Conservation (phyloP, 2,329 filamentous ascomycete genomes). For the Colletotrichum spaethianum region DNA sequence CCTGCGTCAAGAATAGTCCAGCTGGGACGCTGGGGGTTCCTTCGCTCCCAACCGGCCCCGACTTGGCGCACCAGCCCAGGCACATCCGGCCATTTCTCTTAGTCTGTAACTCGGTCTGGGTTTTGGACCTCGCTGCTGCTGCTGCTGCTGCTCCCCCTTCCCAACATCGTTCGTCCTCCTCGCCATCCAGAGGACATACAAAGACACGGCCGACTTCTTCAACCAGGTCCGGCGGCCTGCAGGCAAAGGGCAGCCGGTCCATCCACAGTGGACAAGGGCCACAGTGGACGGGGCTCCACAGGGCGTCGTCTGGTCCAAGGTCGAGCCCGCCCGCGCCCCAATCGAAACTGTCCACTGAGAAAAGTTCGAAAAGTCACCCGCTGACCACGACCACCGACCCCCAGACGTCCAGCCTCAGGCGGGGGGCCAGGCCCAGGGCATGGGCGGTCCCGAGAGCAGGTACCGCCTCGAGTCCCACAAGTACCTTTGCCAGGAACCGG, state of each 20-base stretch:
- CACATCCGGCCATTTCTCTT: conserved; percentile 8
- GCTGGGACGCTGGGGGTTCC: conserved; percentile 19
- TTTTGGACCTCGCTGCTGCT: too few species aligned
- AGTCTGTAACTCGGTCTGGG: background rate
- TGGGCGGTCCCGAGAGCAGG: conserved; percentile 19
- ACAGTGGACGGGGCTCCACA: conserved; percentile 34
- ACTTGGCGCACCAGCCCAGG: conserved; percentile 25
- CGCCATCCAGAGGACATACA: background rate
- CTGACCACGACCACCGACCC: conserved; percentile 36
- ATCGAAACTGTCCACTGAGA: conserved; percentile 42
- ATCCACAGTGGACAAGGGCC: conserved; percentile 24
- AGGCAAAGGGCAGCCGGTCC: conserved; percentile 15
- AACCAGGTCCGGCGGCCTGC: conserved; percentile 2
- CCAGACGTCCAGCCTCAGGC: conserved; percentile 34
- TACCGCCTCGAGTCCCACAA: conserved; percentile 29
- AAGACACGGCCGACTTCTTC: conserved; percentile 1
- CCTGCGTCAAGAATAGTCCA: conserved; percentile 28
- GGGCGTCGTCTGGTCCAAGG: conserved; percentile 33
- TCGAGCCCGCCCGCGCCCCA: conserved; percentile 37
- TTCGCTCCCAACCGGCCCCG: conserved; percentile 10
- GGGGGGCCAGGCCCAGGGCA: conserved; percentile 25
- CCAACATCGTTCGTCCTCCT: background rate
- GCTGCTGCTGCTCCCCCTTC: background rate
- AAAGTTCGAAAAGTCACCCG: conserved; percentile 42
- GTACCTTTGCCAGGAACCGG: conserved; percentile 40